Base-by-base conservation (phyloP, 192 early-diverging fungal genomes). In the Backusella westeae region DNA sequence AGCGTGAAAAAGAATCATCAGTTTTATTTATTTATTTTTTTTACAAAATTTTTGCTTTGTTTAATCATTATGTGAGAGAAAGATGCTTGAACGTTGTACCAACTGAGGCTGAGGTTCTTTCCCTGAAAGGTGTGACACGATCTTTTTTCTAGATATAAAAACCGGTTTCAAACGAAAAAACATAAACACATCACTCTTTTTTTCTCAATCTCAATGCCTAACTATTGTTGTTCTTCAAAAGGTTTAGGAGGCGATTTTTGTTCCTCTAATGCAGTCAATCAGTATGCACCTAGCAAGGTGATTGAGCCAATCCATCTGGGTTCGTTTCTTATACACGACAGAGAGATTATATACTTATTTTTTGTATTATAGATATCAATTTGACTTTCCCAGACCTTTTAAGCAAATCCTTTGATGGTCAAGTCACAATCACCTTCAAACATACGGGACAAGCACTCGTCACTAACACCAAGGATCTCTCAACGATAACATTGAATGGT, bases 221-320 rank as follows among this genome's bases (percentile, higher is more conserved):
- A 71, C 26, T n/a, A 68, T 49, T 79, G 78, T 39, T 79, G 78
- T 39, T 69, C 65, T 23, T 73, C 44, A 2, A 21, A 65, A 29
- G 63, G 56, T 49, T 38, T 44, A 34, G 77, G 59, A 63, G 56
- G 23, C 14, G 59, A 75, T 15, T 82, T 82, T 65, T 63, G 36
- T 10, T 79, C 78, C 4, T 63, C 78, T 14, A 38, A 38, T 39
- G 81, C 77, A 52, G 14, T 67, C 21, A 63, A 68, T 26, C 77
- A 77, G 21, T 85, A 85, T 65, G 84, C 81, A 42, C 84, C 84
- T 17, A 72, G 75, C 72, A 74, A 59, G 35, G 81, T 81, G 35
- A 75, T 85, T 7, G 76, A 83, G 46, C 77, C 84, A 34, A 34
- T 78, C 6, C 84, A 85, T 71, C 17, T 74, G 6, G 73, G 78